Conservation (phyloP, 2,329 filamentous ascomycete genomes). For the Fusarium brachygibbosum region DNA sequence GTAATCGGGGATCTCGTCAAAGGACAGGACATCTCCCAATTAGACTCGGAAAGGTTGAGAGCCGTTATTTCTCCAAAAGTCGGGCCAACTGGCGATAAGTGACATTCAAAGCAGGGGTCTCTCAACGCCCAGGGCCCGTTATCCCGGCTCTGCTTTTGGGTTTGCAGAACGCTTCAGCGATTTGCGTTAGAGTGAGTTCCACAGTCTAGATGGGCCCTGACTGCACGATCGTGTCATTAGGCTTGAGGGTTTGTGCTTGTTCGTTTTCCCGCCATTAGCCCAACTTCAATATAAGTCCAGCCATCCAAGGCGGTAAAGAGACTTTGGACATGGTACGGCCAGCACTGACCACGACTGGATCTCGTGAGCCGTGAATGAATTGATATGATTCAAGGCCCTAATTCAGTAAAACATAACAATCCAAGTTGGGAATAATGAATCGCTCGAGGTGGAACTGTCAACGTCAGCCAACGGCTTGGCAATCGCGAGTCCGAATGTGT, state of each 20-base stretch:
- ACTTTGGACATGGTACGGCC: conserved; percentile 8
- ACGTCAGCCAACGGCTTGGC: conserved; percentile 48
- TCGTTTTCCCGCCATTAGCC: conserved; percentile 12
- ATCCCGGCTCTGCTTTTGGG: conserved; percentile 31
- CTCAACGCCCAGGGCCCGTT: conserved; percentile 22
- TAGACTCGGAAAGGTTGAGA: conserved; percentile 21
- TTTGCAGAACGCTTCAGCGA: conserved; percentile 13
- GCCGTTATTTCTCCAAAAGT: conserved; percentile 16
- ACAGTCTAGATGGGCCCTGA: conserved; percentile 28
- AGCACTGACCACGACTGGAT: conserved; percentile 27
- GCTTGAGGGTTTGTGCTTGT: conserved; percentile 15
- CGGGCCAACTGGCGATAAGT: conserved; percentile 14
- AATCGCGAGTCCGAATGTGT: conserved; percentile 26
- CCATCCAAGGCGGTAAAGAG: conserved; percentile 18
- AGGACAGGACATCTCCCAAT: conserved; percentile 14
- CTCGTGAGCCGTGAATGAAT: conserved; percentile 20
- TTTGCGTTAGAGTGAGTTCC: conserved; percentile 26
- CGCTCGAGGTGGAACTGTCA: conserved; percentile 34
- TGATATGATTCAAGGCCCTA: conserved; percentile 4
- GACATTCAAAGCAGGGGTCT: conserved; percentile 29
- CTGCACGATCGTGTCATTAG: conserved; percentile 19
- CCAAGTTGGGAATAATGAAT: conserved; percentile 15
- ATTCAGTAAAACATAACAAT: background rate
- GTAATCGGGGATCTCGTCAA: conserved; percentile 21
- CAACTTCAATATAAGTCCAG: conserved; percentile 28